Conservation (phyloP, 495 filamentous ascomycete species). For the Daldinia bambusicola region DNA sequence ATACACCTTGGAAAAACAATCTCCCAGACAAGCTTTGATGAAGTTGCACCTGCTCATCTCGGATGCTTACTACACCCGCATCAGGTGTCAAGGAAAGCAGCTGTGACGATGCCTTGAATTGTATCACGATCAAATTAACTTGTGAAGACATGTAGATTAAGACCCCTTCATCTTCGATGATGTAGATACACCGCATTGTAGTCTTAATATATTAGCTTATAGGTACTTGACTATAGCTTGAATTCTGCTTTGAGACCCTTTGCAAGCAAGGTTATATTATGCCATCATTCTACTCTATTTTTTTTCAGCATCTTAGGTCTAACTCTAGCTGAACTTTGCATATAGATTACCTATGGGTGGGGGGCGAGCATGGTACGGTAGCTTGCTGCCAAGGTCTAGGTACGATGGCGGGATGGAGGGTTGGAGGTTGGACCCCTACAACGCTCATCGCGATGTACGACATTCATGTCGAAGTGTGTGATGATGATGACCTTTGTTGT, state of each 20-base stretch:
- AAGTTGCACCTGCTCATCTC: not conserved
- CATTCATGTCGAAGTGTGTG: slow-evolving; percentile 3
- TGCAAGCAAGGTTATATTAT: not conserved
- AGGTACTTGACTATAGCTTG: too few relatives aligned
- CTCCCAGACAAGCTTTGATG: slow-evolving; percentile 7
- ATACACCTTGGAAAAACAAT: slow-evolving; percentile 3
- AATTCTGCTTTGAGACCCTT: not conserved
- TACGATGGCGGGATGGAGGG: not conserved
- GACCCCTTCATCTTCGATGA: slow-evolving; percentile 10
- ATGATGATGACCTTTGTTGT: slow-evolving; percentile 12
- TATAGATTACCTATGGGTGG: not conserved
- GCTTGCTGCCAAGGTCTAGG: not conserved
- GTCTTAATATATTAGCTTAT: slow-evolving; percentile 23
- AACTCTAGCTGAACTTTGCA: slow-evolving; percentile 9
- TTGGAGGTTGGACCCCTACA: not conserved
- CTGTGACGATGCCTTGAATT: not conserved
- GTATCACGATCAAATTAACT: slow-evolving; percentile 14
- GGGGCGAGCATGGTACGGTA: slow-evolving; percentile 7
- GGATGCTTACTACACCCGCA: slow-evolving; percentile 22
- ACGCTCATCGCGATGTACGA: not conserved
- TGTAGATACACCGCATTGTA: slow-evolving; percentile 27
- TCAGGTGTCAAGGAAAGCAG: slow-evolving; percentile 6
- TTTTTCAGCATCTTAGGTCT: not conserved
- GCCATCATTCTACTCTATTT: not conserved
- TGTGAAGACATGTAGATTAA: slow-evolving; percentile 15